Percentiles rank a stretch among this genome's conserved stretches.
Conservation (phyloP, 176 grass and related monocot genomes). For the Eremochloa ophiuroides region DNA sequence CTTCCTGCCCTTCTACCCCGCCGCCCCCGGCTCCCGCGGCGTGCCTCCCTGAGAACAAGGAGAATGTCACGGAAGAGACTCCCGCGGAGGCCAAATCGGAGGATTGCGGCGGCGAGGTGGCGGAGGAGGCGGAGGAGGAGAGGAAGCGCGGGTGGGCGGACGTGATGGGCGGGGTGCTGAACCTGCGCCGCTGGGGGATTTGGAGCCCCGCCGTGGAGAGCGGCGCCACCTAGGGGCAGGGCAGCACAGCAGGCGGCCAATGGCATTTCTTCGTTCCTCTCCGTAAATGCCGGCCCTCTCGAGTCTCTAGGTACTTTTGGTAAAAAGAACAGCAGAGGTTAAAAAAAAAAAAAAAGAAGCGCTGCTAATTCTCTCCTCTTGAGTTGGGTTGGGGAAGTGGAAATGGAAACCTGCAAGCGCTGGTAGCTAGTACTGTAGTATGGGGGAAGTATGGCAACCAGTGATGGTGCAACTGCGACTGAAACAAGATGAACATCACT, state of each 20-base stretch:
- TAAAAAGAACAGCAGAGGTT: not conserved
- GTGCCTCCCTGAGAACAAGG: not conserved
- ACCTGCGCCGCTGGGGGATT: constrained; percentile 40
- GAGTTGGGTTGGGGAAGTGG: not conserved
- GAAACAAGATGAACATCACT: not conserved
- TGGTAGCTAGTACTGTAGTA: not conserved
- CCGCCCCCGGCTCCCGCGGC: not conserved
- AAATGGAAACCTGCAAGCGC: not conserved
- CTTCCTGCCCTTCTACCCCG: not conserved
- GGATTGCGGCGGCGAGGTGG: not conserved
- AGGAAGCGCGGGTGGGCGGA: constrained; percentile 45
- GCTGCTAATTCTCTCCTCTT: not conserved
- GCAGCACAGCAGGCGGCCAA: not conserved
- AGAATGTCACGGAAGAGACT: constrained; percentile 2
- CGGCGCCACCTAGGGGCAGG: constrained; percentile 22
- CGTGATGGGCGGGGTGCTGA: constrained; percentile 38
- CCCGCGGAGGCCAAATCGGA: not conserved
- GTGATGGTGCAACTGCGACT: not conserved
- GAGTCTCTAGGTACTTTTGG: not conserved
- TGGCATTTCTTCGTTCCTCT: not conserved
- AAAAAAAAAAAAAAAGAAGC: not conserved
- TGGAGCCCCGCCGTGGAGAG: constrained; percentile 51
- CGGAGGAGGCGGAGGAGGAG: not conserved
- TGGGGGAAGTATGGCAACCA: not conserved
- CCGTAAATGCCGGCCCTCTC: not conserved